Percentiles rank a stretch among this genome's conserved stretches.
phyloP scores from a whole-genome alignment of 768 basidiomycete genomes.

The Suillus subluteus region DNA sequence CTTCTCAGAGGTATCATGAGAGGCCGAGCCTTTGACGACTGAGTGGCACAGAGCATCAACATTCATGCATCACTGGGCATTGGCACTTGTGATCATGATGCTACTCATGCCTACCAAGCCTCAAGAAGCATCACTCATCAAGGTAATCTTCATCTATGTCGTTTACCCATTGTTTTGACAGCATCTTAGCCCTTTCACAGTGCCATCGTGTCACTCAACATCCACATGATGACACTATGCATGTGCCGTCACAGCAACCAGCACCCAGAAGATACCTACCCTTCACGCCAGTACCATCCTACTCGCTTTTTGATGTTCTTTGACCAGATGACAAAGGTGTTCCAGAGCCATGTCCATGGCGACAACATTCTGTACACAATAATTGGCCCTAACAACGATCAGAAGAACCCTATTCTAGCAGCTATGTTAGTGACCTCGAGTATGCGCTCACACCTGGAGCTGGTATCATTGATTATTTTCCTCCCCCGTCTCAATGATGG shows the following conservation, averaged over 20 bases:
- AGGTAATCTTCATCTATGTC: not conserved
- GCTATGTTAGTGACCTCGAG: not conserved
- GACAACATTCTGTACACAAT: not conserved
- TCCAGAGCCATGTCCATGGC: not conserved
- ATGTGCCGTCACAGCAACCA: not conserved
- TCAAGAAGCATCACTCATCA: not conserved
- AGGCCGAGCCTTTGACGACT: not conserved
- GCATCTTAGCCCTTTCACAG: slow-evolving; percentile 1
- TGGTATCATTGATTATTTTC: too few species aligned
- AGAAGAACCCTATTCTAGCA: not conserved
- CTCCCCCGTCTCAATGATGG: too few species aligned
- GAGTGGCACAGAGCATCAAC: not conserved
- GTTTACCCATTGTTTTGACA: slow-evolving; percentile 1
- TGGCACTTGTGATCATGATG: not conserved
- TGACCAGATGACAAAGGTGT: not conserved
- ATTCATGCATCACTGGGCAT: not conserved
- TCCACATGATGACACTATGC: not conserved
- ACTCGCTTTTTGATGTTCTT: not conserved
- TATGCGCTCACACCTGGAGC: not conserved
- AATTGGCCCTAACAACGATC: not conserved
- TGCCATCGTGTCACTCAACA: not conserved
- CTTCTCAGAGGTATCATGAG: not conserved
- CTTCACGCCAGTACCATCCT: not conserved
- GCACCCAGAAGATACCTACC: not conserved
- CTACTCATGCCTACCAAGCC: not conserved